A percentile compares a stretch with the other conserved stretches of the same genome.
phyloP scores from a whole-genome alignment of 371 early-diverging fungal genomes.

The Batkoa obscura region DNA sequence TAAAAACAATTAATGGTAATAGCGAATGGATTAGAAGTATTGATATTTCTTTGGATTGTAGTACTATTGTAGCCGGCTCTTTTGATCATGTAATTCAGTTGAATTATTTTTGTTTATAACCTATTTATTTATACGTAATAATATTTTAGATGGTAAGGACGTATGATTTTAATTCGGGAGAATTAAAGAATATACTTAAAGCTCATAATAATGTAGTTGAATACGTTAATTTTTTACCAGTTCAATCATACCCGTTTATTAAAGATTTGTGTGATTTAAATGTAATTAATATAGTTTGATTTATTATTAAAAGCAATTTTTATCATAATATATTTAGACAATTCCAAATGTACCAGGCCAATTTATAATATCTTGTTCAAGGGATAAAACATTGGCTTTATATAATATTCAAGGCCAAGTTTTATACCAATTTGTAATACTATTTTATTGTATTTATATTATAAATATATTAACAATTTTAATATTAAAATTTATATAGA shows the following conservation, averaged over 20 bases:
- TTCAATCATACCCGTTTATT: conserved; percentile 33
- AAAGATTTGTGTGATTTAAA: conserved; percentile 45
- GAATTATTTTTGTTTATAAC: background rate
- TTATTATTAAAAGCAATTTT: background rate
- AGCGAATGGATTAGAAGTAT: conserved; percentile 72
- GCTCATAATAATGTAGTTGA: conserved; percentile 94
- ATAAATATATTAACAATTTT: background rate
- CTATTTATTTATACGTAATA: background rate
- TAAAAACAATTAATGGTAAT: conserved; percentile 58
- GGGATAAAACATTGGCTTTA: conserved; percentile 75
- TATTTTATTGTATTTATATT: background rate
- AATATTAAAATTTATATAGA: conserved; percentile 24
- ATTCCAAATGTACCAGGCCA: conserved; percentile 36
- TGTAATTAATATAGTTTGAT: conserved; percentile 14
- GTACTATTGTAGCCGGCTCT: conserved; percentile 47
- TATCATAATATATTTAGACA: background rate
- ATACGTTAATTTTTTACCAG: conserved; percentile 64
- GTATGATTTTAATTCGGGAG: conserved; percentile 60
- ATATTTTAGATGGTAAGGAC: conserved; percentile 44
- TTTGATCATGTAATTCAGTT: conserved; percentile 54
- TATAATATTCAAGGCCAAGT: conserved; percentile 66
- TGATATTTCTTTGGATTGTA: conserved; percentile 45
- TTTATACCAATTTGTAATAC: conserved; percentile 46
- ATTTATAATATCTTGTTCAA: conserved; percentile 59
- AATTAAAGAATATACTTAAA: conserved; percentile 50